Base-by-base conservation (phyloP, 495 filamentous ascomycete genomes). In the Daldinia decipiens region DNA sequence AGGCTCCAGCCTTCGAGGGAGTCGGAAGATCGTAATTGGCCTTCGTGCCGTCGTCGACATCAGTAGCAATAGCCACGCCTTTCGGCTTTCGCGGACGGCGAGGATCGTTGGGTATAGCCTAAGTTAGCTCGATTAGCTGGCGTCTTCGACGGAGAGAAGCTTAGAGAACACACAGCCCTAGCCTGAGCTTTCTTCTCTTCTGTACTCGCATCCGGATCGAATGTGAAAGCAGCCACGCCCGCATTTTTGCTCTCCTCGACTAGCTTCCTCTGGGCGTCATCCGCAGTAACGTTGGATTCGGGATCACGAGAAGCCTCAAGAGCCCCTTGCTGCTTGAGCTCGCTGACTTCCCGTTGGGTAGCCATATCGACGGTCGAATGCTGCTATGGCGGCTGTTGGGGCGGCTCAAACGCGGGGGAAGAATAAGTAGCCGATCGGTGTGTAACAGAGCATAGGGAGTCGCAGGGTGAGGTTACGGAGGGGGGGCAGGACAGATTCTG, bases 101-200 rank as follows among this genome's bases (percentile, higher is more conserved):
- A 39, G 93, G 88, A 11, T 87, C 87, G 13, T 88, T 80, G 24
- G 82, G 79, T 24, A 82, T 77, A 21, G 81, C 81, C 83, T 85
- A 65, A 1, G 12, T 39, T 7, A 34, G 19, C 1, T 36, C 9
- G 11, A 58, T 74, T 24, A 75, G 65, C n/a, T 38, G 7, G 12
- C 27, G 9, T 54, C 29, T 47, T 31, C 26, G n/a, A 68, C 52
- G 50, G 2, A 51, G 34, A 31, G 38, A 45, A 17, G 32, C 34
- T 36, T 13, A 15, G 39, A 24, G 34, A 43, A 87, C 91, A 61
- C 87, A 98, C 95, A 69, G 90, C 87, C 85, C 85, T 84, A 4
- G 90, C 90, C 67, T 91, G 90, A 26, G 91, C 91, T 53, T 87
- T 89, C 82, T 98, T 98, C 75, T 94, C 86, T 78, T 93, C 92